Base-by-base conservation (phyloP, 2,329 filamentous ascomycete genomes). In the Sarocladiaceae sp. region DNA sequence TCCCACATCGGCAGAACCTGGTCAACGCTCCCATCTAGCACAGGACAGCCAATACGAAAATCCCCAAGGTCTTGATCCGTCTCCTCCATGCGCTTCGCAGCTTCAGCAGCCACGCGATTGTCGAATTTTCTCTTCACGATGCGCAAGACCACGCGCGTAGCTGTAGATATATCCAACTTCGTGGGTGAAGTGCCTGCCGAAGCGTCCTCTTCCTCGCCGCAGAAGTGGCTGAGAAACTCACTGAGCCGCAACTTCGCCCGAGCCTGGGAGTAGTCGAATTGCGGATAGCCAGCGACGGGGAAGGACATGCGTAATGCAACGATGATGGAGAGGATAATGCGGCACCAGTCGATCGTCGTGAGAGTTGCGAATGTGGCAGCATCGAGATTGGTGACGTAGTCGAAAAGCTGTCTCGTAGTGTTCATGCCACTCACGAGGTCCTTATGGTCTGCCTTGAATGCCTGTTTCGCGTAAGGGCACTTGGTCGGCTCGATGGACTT, bases 21-120 rank as follows among this genome's bases (percentile, higher is more conserved):
- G n/a, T 73, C 66, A 46, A 76, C 49, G 46, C 64, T 73, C 7
- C 66, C 70, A 48, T 77, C 72, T 32, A 76, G 58, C 68, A 77
- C 72, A 12, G 74, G 74, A 47, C 74, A 78, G 4, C 58, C 60
- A 24, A 33, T 31, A 23, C 12, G 13, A n/a, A n/a, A n/a, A n/a
- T n/a, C n/a, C n/a, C n/a, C n/a, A n/a, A n/a, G n/a, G n/a, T n/a
- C n/a, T n/a, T n/a, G n/a, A n/a, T n/a, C n/a, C n/a, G n/a, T n/a
- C n/a, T n/a, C n/a, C 11, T 19, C 21, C 15, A 12, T 48, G n/a
- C 48, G 29, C 20, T 15, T 35, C 15, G 50, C 48, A 2, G 50
- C 44, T 15, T 55, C 49, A 37, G 54, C 45, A 6, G 53, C 47
- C 3, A 69, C 51, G 21, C 69, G 63, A 33, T 56, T 63, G 32